Conservation (phyloP, 106 monocot species). For the Triglochin maritima region DNA sequence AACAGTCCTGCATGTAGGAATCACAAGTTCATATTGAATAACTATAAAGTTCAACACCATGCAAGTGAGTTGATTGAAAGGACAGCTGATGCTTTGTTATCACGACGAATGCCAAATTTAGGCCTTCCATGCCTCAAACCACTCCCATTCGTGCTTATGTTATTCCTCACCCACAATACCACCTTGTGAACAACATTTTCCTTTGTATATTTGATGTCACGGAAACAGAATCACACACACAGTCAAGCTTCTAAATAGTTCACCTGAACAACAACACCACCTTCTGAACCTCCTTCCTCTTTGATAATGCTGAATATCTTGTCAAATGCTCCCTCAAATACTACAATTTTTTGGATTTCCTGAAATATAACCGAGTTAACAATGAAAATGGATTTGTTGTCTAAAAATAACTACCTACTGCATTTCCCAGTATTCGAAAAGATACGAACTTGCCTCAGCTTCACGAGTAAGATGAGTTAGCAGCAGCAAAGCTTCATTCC, state of each 20-base stretch:
- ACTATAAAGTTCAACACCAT: too few species aligned
- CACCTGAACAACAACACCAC: constrained; percentile 99
- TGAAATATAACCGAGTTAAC: constrained; percentile 13
- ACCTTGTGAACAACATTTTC: too few species aligned
- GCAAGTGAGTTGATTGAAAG: too few species aligned
- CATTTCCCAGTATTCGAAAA: not conserved
- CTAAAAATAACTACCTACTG: not conserved
- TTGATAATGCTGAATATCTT: constrained; percentile 98
- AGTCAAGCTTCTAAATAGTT: not conserved
- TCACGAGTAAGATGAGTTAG: constrained; percentile 94
- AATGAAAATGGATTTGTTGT: not conserved
- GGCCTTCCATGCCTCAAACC: too few species aligned
- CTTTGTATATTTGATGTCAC: too few species aligned
- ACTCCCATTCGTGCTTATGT: too few species aligned
- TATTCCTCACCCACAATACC: too few species aligned
- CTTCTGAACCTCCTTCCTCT: constrained; percentile 98
- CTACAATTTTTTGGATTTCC: constrained; percentile 99
- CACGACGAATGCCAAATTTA: too few species aligned
- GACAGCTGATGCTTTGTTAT: too few species aligned
- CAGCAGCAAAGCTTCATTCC: constrained; percentile 92
- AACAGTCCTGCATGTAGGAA: too few species aligned
- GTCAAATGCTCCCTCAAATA: constrained; percentile 98
- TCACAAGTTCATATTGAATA: too few species aligned
- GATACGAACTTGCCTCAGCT: constrained; percentile 49
- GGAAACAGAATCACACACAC: too few species aligned